phyloP scores from a whole-genome alignment of 1,284 basidiomycete species.

The Ceratobasidium sp. region DNA sequence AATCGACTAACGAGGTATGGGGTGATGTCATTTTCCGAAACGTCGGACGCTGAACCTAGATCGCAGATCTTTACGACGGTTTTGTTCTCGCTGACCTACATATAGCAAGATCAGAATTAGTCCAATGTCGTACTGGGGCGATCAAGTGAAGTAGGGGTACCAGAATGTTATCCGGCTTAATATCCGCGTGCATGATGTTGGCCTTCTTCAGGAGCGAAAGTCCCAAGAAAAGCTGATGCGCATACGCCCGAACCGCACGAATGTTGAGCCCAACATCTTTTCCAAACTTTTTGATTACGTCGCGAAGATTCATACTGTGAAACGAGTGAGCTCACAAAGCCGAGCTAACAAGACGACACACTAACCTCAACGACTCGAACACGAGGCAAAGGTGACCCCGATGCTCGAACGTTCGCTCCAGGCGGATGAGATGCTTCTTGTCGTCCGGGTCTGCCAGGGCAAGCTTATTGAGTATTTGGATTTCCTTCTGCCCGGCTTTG shows the following conservation, averaged over 20 bases:
- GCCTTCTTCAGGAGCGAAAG: constrained; percentile 87
- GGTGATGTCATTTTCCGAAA: constrained; percentile 95
- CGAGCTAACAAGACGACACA: constrained; percentile 26
- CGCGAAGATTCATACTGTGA: constrained; percentile 93
- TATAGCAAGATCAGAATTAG: constrained; percentile 12
- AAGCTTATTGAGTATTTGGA: constrained; percentile 86
- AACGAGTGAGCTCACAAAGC: constrained; percentile 33
- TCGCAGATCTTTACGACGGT: constrained; percentile 95
- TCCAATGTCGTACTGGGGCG: too few relatives aligned
- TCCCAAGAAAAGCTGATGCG: constrained; percentile 94
- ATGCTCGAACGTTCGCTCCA: constrained; percentile 95
- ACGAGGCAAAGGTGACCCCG: constrained; percentile 96
- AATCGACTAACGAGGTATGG: constrained; percentile 98
- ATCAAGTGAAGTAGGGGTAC: constrained; percentile 59
- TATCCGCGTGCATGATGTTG: constrained; percentile 97
- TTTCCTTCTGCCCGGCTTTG: constrained; percentile 94
- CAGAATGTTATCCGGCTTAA: constrained; percentile 96
- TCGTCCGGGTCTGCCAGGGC: constrained; percentile 92
- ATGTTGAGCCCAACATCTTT: constrained; percentile 98
- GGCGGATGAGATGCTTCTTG: constrained; percentile 92
- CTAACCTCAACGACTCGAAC: constrained; percentile 91
- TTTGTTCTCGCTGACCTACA: constrained; percentile 93
- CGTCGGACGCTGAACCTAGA: constrained; percentile 93
- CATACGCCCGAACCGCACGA: constrained; percentile 95
- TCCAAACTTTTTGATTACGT: constrained; percentile 98